These are phyloP conservation scores for Ophiostoma sp. DNA, from an alignment of 2,329 filamentous ascomycete species.

Conservation along the genomic window DNA sequence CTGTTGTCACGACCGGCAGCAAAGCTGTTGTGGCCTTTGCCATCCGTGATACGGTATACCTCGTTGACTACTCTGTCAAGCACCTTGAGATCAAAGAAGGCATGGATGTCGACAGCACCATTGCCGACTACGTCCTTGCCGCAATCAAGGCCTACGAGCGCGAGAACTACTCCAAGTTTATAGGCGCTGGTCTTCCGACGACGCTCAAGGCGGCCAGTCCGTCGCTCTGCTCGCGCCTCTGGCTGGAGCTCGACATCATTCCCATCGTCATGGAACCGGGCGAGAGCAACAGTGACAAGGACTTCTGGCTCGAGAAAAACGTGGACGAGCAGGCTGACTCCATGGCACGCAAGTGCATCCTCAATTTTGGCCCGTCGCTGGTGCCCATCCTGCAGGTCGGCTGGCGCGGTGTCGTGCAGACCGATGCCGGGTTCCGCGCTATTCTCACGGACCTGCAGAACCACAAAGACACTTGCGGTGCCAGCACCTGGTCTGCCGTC, in stretches of 20 bases:
- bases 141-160: conserved; percentile 56
- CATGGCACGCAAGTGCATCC: conserved; percentile 71
- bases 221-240: conserved; percentile 62
- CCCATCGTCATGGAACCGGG: conserved; percentile 58
- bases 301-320: conserved; percentile 49
- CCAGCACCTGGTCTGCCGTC: conserved; percentile 60
- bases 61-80: conserved; percentile 64
- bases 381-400: conserved; percentile 64
- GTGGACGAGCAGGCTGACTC: conserved; percentile 78
- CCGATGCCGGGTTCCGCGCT: conserved; percentile 61
- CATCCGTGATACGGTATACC: conserved; percentile 68
- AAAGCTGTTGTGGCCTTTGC: conserved; percentile 59
- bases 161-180: conserved; percentile 65
- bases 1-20: conserved; percentile 45
- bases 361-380: conserved; percentile 68
- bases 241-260: conserved; percentile 71
- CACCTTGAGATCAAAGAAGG: conserved; percentile 45
- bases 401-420: conserved; percentile 62
- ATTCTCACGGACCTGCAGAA: conserved; percentile 51
- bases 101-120: conserved; percentile 40
- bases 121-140: conserved; percentile 55
- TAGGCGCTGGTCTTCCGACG: conserved; percentile 64
- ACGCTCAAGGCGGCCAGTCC: conserved; percentile 57
- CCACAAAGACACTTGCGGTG: conserved; percentile 56
- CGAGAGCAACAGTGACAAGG: conserved; percentile 32